Conservation (phyloP, 2,329 filamentous ascomycete species). For the Nakataea oryzae region DNA sequence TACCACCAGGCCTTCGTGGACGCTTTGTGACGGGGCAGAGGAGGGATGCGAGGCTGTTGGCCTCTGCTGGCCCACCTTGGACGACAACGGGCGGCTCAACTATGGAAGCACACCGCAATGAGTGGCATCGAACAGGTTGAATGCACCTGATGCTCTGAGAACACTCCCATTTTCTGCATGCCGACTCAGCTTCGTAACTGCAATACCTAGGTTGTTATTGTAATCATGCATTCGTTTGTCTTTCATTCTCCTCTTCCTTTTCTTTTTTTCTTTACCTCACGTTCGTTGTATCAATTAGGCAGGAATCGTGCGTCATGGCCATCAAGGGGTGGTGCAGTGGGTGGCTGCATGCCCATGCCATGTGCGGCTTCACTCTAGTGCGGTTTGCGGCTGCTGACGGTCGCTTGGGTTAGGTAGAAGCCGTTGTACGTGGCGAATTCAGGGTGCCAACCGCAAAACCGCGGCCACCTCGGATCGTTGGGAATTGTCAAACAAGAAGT, state of each 20-base stretch:
- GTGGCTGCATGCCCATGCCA: no score
- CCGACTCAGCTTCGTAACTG: background rate
- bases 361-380: no score
- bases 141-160: background rate
- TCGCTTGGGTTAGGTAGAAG: background rate
- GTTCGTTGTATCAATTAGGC: background rate
- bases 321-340: no score
- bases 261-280: no score
- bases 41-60: background rate
- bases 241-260: no score
- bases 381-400: background rate
- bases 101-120: background rate
- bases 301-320: background rate
- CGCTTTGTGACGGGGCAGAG: background rate
- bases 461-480: background rate
- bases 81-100: background rate
- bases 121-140: background rate
- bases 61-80: background rate
- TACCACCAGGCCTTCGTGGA: slow-evolving; percentile 2
- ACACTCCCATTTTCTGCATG: background rate
- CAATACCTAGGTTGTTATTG: background rate
- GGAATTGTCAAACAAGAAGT: no score
- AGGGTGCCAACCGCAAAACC: background rate
- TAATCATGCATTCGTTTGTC: no score
- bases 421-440: background rate